Conservation (phyloP, 345 rosid genomes). For the Eucalyptus erythrocorys region DNA sequence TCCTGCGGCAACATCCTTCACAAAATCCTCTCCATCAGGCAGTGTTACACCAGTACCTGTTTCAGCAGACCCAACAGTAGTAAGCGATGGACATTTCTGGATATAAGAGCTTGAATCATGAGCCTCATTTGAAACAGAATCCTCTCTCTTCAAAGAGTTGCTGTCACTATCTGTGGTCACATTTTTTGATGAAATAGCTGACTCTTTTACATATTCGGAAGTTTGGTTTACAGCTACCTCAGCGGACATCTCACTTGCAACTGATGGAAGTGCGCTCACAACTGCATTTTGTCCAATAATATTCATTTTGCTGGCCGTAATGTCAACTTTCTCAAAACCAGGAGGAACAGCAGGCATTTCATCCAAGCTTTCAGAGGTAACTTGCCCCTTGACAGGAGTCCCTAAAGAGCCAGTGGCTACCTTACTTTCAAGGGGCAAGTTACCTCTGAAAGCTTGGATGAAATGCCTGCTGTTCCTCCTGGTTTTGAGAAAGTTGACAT, state of each 20-base stretch:
- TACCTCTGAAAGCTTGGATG: too few relatives aligned
- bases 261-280: background rate
- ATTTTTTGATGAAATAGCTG: background rate
- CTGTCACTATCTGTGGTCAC: background rate
- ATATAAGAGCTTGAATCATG: background rate
- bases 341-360: slow-evolving; percentile 12
- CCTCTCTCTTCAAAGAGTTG: background rate
- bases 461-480: too few relatives aligned
- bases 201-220: background rate
- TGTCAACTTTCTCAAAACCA: slow-evolving; percentile 5
- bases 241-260: background rate
- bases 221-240: background rate
- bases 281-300: background rate
- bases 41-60: background rate
- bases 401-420: background rate
- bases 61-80: background rate
- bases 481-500: too few relatives aligned
- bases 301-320: background rate
- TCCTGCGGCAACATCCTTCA: background rate
- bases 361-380: background rate
- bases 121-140: background rate
- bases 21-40: background rate
- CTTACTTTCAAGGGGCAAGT: background rate
- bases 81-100: background rate
- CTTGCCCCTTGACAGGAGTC: background rate